Evolutionary conservation across 192 early-diverging fungal genomes (phyloP).

Genomic region (Dispira simplex): DNA sequence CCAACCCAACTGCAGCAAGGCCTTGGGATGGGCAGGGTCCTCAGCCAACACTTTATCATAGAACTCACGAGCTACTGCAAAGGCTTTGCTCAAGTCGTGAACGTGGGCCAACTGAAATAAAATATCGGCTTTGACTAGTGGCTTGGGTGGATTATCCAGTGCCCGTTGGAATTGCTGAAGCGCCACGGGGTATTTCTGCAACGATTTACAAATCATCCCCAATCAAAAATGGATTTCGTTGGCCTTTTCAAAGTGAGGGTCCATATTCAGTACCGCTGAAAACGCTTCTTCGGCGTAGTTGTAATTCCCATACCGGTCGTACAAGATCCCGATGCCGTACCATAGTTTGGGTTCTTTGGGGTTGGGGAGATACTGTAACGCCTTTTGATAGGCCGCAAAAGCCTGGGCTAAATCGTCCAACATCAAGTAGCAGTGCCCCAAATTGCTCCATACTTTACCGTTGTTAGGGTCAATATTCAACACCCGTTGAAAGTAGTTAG

Average conservation of each 20-base stretch:
- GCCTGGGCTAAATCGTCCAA: slow-evolving; percentile 89
- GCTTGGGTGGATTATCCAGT: slow-evolving; percentile 64
- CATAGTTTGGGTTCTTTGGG: slow-evolving; percentile 96
- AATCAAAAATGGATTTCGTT: slow-evolving; percentile 96
- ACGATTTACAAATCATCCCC: slow-evolving; percentile 90
- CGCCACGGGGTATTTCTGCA: slow-evolving; percentile 21
- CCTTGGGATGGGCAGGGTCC: slow-evolving; percentile 88
- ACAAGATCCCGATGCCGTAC: slow-evolving; percentile 97
- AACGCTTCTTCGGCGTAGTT: slow-evolving; percentile 97
- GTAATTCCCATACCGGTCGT: slow-evolving; percentile 91
- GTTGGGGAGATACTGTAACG: slow-evolving; percentile 78
- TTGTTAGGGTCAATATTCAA: slow-evolving; percentile 68
- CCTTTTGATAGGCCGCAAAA: slow-evolving; percentile 91
- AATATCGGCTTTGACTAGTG: slow-evolving; percentile 90
- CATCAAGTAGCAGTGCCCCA: slow-evolving; percentile 94
- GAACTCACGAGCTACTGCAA: slow-evolving; percentile 57
- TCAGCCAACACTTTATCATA: slow-evolving; percentile 84
- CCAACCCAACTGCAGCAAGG: slow-evolving; percentile 91
- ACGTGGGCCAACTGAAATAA: slow-evolving; percentile 98
- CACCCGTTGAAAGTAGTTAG: slow-evolving; percentile 84
- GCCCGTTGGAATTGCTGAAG: slow-evolving; percentile 25
- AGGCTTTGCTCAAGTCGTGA: slow-evolving; percentile 89
- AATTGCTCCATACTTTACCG: slow-evolving; percentile 89
- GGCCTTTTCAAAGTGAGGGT: slow-evolving; percentile 91
- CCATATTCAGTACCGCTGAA: slow-evolving; percentile 84